Base-by-base conservation (phyloP, 2,329 filamentous ascomycete genomes). In the Fusarium begoniae region DNA sequence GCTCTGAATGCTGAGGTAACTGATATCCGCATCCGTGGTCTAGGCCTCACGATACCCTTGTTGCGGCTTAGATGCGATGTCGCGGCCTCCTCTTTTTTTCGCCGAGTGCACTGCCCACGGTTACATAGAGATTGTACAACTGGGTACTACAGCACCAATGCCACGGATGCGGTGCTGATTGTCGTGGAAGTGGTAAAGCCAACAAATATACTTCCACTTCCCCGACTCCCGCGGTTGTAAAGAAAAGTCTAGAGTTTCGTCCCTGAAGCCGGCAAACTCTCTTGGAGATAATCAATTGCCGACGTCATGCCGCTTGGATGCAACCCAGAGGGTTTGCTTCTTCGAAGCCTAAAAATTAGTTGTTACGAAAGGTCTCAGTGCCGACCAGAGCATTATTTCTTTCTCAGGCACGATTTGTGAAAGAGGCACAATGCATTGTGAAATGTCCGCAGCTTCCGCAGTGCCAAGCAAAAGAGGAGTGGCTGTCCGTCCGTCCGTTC, bases 1-100 rank as follows among this genome's bases (percentile, higher is more conserved):
- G 58, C 79, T 70, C 15, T 74, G 50, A 38, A 73, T 75, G 44
- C 77, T 65, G 15, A 81, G 78, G 55, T 71, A 66, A 45, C 69
- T 62, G 57, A 70, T 61, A 58, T 65, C 58, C 40, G 53, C 53
- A 67, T 41, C 13, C 13, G 51, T 66, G 62, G 66, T 65, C 51
- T 67, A 56, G 59, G 30, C 44, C 61, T 62, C 35, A 17, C 9
- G 45, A 41, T 58, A 63, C 28, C 56, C 71, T 73, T 72, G 69
- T 60, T 58, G 51, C 40, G 68, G 67, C 62, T 67, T 62, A 57
- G 65, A 60, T 43, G 41, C 30, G 38, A 59, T 70, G 53, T 35
- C 54, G 67, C 41, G 45, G 66, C 62, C 63, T 71, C 65, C 37
- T 47, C 48, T 65, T 63, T 45, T 57, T 53, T 47, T 14, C 41